Evolutionary conservation across 345 rosid species (phyloP).

Genomic region (Euclidium syriacum): DNA sequence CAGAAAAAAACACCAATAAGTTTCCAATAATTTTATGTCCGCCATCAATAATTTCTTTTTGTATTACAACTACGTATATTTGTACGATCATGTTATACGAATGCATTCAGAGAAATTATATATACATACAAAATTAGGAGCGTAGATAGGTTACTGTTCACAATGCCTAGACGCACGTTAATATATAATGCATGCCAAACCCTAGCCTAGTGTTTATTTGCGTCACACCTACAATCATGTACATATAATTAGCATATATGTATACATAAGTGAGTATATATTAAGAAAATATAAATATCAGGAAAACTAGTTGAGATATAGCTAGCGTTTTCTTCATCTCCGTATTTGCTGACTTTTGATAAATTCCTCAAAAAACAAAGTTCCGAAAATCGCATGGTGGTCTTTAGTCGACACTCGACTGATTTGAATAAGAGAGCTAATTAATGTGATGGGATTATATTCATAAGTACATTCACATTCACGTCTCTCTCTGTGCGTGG

Average conservation of each 20-base stretch:
- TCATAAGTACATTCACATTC: constrained; percentile 13
- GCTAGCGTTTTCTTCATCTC: constrained; percentile 10
- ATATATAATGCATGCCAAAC: constrained; percentile 29
- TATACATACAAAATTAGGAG: neutral
- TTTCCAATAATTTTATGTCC: constrained; percentile 3
- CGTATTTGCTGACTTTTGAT: constrained; percentile 30
- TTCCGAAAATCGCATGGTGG: neutral
- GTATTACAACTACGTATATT: neutral
- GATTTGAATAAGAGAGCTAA: constrained; percentile 7
- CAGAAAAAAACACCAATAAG: constrained; percentile 20
- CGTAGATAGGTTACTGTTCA: constrained; percentile 1
- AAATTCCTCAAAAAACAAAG: neutral
- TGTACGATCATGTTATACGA: neutral
- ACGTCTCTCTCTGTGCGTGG: constrained; percentile 6
- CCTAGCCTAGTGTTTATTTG: constrained; percentile 20
- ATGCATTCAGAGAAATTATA: neutral
- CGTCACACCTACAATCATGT: constrained; percentile 5
- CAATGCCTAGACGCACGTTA: constrained; percentile 17
- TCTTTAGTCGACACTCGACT: constrained; percentile 1
- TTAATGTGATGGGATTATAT: constrained; percentile 8
- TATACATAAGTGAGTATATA: neutral
- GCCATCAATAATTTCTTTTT: neutral
- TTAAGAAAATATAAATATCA: neutral
- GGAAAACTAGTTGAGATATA: constrained; percentile 7
- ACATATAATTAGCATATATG: neutral